These are phyloP conservation scores for Xerocomellus amylosporus DNA, from an alignment of 768 basidiomycete species.

Conservation along the genomic window DNA sequence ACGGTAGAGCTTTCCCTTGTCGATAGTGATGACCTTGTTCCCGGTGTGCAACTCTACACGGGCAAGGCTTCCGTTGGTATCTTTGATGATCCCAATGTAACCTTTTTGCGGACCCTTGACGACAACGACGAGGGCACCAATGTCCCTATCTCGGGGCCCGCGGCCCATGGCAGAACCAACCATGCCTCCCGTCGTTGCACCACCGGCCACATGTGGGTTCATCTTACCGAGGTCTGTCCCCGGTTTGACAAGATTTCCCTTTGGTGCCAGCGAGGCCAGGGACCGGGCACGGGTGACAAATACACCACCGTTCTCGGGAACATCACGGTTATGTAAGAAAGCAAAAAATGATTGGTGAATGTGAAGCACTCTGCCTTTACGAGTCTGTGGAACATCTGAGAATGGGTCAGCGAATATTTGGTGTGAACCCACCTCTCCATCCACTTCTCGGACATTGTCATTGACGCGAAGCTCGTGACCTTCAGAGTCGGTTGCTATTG, in stretches of 20 bases:
- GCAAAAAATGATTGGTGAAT: constrained; percentile 93
- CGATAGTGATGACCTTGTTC: constrained; percentile 86
- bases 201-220: constrained; percentile 70
- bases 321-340: constrained; percentile 91
- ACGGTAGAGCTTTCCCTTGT: constrained; percentile 72
- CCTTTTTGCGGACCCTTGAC: constrained; percentile 90
- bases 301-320: constrained; percentile 87
- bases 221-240: constrained; percentile 83
- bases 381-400: constrained; percentile 44
- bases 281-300: constrained; percentile 88
- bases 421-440: constrained; percentile 66
- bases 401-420: neutral
- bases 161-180: constrained; percentile 79
- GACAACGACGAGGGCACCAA: constrained; percentile 75
- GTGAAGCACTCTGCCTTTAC: constrained; percentile 89
- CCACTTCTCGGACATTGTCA: constrained; percentile 91
- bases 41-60: constrained; percentile 89
- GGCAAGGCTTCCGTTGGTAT: constrained; percentile 82
- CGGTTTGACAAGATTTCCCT: constrained; percentile 66
- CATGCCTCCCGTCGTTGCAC: constrained; percentile 66
- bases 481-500: constrained; percentile 87
- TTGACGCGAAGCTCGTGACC: constrained; percentile 82
- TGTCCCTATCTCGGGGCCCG: constrained; percentile 78
- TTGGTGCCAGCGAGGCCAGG: constrained; percentile 82
- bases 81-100: constrained; percentile 89